Conservation (phyloP, 2,329 filamentous ascomycete species). For the Arthrobotrys musiformis region DNA sequence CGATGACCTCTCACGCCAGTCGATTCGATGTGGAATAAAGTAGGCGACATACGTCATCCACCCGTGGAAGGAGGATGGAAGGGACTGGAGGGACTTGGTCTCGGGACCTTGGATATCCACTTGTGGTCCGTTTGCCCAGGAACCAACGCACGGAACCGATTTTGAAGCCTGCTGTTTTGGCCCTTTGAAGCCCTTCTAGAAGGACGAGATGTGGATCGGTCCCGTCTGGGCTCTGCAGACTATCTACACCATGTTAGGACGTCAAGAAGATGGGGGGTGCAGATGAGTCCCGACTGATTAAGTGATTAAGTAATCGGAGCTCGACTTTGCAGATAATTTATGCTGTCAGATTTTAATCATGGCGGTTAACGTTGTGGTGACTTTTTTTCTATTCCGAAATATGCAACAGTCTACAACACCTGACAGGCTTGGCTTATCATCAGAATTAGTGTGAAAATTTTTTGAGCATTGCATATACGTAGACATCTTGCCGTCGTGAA, state of each 20-base stretch:
- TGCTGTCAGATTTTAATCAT: slow-evolving; percentile 28
- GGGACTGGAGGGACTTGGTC: background rate
- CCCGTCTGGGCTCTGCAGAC: slow-evolving; percentile 29
- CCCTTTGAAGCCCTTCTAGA: slow-evolving; percentile 46
- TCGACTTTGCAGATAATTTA: slow-evolving; percentile 13
- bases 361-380: too few relatives aligned
- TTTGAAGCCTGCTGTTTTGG: slow-evolving; percentile 40
- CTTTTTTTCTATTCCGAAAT: slow-evolving; percentile 1
- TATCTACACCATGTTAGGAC: slow-evolving; percentile 10
- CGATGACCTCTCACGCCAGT: slow-evolving; percentile 3
- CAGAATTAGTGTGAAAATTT: background rate
- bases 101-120: slow-evolving; percentile 11
- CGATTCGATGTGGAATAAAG: slow-evolving; percentile 3
- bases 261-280: slow-evolving; percentile 5
- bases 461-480: background rate
- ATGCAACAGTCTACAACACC: slow-evolving; percentile 25
- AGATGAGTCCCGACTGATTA: slow-evolving; percentile 28
- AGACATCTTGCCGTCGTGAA: background rate
- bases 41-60: slow-evolving; percentile 41
- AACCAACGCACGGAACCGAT: slow-evolving; percentile 4
- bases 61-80: background rate
- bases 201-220: slow-evolving; percentile 37
- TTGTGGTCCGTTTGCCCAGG: slow-evolving; percentile 24
- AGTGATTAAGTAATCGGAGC: slow-evolving; percentile 50
- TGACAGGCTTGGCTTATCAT: background rate